Percentiles rank a stretch among this genome's conserved stretches.
Evolutionary conservation across 805 yeast genomes (phyloP).

Genomic region (Ogataea pignaliae): DNA sequence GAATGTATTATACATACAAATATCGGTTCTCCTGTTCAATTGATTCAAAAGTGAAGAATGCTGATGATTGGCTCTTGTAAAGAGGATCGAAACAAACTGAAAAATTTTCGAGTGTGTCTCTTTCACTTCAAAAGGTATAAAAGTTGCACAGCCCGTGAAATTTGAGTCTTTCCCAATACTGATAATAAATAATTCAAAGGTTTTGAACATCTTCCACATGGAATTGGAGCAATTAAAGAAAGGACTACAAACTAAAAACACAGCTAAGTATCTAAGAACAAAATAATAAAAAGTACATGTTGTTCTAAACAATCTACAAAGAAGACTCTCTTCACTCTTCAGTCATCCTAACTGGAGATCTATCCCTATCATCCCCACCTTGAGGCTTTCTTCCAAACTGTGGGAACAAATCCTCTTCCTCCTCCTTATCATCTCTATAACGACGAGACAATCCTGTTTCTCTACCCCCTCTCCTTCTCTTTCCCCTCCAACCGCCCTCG

Average conservation of each 20-base stretch:
- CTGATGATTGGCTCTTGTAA: too few species aligned
- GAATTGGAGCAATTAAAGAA: not conserved
- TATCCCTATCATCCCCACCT: conserved; percentile 13
- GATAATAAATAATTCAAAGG: not conserved
- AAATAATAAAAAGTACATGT: not conserved
- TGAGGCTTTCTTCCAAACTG: conserved; percentile 14
- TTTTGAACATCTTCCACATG: not conserved
- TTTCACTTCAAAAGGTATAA: too few species aligned
- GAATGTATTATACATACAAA: too few species aligned
- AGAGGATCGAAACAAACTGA: too few species aligned
- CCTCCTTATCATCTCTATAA: conserved; percentile 10
- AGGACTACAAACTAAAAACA: not conserved
- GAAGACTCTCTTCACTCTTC: not conserved
- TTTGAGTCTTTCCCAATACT: not conserved
- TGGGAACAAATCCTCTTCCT: conserved; percentile 36
- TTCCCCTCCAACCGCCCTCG: conserved; percentile 1
- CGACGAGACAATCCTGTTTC: conserved; percentile 6
- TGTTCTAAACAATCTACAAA: not conserved
- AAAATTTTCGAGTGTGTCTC: too few species aligned
- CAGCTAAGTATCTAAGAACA: not conserved
- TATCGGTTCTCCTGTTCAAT: too few species aligned
- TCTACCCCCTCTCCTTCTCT: conserved; percentile 10
- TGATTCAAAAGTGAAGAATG: too few species aligned
- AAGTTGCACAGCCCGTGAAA: not conserved
- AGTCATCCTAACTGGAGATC: conserved; percentile 21